A percentile compares a stretch with the other conserved stretches of the same genome.
Conservation (phyloP, 2,329 filamentous ascomycete species). For the Xylariales sp. region DNA sequence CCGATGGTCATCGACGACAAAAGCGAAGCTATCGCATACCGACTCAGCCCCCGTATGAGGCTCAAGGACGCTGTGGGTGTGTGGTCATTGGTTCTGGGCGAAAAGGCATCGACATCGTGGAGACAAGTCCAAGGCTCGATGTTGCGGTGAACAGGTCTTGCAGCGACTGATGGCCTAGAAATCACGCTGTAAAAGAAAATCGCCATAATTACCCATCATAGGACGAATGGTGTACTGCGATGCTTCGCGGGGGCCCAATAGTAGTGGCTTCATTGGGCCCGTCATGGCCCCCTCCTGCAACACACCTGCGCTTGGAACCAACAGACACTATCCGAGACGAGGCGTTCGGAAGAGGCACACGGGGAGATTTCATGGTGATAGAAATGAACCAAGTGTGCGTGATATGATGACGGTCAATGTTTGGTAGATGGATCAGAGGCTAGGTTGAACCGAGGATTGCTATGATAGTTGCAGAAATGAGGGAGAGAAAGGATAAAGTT, state of each 20-base stretch:
- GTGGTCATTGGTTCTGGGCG: constrained; percentile 25
- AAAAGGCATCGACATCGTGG: constrained; percentile 6
- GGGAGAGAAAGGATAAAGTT: background rate
- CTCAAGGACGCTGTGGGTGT: constrained; percentile 31
- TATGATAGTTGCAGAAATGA: background rate
- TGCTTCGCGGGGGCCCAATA: constrained; percentile 16
- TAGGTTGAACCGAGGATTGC: background rate
- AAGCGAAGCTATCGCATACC: constrained; percentile 21
- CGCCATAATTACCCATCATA: background rate
- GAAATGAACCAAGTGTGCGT: background rate
- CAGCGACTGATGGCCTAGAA: background rate
- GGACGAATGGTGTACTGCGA: constrained; percentile 4
- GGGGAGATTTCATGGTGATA: background rate
- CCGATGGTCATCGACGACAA: background rate
- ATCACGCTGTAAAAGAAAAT: background rate
- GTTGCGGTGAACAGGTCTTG: constrained; percentile 7
- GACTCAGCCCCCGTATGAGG: constrained; percentile 37
- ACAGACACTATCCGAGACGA: constrained; percentile 2
- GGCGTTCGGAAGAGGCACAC: background rate
- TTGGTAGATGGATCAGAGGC: background rate
- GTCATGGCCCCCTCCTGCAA: constrained; percentile 20
- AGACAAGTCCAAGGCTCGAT: constrained; percentile 3
- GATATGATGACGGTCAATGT: background rate
- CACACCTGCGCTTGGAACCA: constrained; percentile 6
- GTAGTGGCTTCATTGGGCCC: background rate